A percentile compares a stretch with the other conserved stretches of the same genome.
phyloP scores from a whole-genome alignment of 129 eudicot species.

The Chrysanthemum lavandulifolium region DNA sequence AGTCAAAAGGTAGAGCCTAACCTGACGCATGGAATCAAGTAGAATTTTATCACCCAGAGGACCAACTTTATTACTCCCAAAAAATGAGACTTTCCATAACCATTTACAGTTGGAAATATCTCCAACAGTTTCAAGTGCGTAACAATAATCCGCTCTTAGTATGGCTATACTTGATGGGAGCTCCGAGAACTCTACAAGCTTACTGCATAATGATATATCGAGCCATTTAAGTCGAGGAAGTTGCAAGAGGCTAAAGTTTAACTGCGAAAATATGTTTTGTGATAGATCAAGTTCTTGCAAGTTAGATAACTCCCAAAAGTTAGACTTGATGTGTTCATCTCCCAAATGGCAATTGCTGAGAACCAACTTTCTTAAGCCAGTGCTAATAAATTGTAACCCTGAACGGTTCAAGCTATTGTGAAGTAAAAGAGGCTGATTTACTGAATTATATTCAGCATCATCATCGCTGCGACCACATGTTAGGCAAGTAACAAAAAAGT shows the following conservation, averaged over 20 bases:
- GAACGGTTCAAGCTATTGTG: not conserved
- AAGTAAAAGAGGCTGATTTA: not conserved
- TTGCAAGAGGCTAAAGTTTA: not conserved
- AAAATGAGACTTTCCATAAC: conserved; percentile 25
- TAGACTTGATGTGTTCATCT: conserved; percentile 16
- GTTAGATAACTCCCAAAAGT: conserved; percentile 6
- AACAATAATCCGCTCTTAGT: conserved; percentile 20
- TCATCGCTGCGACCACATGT: not conserved
- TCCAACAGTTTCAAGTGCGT: conserved; percentile 8
- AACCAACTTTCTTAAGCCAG: conserved; percentile 3
- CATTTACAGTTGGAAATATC: conserved; percentile 18
- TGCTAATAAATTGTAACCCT: not conserved
- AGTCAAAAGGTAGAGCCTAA: conserved; percentile 7
- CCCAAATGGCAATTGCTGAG: conserved; percentile 18
- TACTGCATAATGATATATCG: not conserved
- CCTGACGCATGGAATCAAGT: conserved; percentile 15
- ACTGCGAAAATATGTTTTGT: not conserved
- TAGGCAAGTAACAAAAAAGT: conserved; percentile 7
- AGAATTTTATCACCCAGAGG: not conserved
- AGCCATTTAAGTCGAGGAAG: conserved; percentile 25
- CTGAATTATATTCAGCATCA: not conserved
- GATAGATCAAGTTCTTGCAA: conserved; percentile 21
- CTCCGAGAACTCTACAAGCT: not conserved
- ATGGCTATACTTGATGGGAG: conserved; percentile 16
- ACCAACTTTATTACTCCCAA: conserved; percentile 11